Evolutionary conservation across 2,329 filamentous ascomycete species (phyloP).

Genomic region (Myriosclerotinia curreyana): DNA sequence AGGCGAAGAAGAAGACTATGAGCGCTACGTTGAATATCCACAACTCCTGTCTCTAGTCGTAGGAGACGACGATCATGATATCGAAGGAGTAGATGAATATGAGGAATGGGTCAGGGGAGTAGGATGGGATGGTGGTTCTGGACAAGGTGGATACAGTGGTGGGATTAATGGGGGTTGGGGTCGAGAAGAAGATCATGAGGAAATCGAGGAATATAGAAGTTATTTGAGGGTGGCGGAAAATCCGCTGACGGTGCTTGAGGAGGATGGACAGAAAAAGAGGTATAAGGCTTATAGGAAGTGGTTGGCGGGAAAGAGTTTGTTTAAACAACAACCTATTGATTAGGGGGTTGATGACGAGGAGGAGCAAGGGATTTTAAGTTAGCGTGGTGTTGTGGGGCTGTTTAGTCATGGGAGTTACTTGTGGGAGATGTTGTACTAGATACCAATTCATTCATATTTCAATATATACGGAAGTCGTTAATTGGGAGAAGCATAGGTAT

Average conservation of each 20-base stretch:
- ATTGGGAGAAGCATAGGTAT: neutral
- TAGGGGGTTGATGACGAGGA: constrained; percentile 16
- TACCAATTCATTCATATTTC: neutral
- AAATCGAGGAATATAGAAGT: constrained; percentile 70
- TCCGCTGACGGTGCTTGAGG: constrained; percentile 80
- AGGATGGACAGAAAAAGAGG: constrained; percentile 85
- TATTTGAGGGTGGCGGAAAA: constrained; percentile 76
- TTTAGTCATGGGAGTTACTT: neutral
- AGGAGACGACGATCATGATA: constrained; percentile 56
- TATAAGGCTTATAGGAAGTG: constrained; percentile 97
- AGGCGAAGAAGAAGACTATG: constrained; percentile 80
- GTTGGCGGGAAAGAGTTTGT: constrained; percentile 90
- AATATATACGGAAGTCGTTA: neutral
- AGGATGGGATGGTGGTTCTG: constrained; percentile 55
- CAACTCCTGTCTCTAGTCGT: constrained; percentile 82
- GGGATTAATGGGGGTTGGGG: constrained; percentile 66
- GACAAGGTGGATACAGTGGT: constrained; percentile 69
- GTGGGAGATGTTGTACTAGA: neutral
- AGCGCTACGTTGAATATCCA: constrained; percentile 83
- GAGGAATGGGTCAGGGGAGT: constrained; percentile 63
- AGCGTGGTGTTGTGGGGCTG: neutral
- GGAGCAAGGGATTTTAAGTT: neutral
- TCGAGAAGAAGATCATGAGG: constrained; percentile 46
- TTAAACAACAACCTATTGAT: constrained; percentile 77
- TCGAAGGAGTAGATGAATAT: constrained; percentile 66